These are phyloP conservation scores for Suillus weaverae DNA, from an alignment of 768 basidiomycete genomes.

Conservation along the genomic window DNA sequence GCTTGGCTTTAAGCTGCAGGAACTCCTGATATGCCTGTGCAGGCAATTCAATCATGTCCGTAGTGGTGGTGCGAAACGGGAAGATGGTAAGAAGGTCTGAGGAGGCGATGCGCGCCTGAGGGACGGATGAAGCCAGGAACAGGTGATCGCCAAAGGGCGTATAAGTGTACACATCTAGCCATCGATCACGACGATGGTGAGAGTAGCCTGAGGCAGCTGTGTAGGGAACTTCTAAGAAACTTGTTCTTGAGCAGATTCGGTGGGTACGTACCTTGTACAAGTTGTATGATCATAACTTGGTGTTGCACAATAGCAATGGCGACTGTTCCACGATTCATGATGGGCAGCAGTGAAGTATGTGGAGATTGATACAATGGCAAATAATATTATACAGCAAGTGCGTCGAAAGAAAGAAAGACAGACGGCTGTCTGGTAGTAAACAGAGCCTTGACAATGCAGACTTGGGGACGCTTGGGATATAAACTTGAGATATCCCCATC, in stretches of 20 bases:
- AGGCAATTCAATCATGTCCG: constrained; percentile 67
- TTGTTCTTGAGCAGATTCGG: neutral
- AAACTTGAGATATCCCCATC: neutral
- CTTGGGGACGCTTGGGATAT: constrained; percentile 5
- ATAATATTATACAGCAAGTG: constrained; percentile 25
- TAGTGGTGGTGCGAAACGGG: constrained; percentile 37
- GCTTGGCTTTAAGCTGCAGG: constrained; percentile 49
- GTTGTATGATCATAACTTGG: constrained; percentile 58
- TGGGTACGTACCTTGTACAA: constrained; percentile 48
- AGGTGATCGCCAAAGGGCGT: constrained; percentile 62
- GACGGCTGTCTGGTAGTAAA: neutral
- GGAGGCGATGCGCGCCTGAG: constrained; percentile 60
- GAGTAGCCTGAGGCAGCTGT: constrained; percentile 44
- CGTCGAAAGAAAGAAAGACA: constrained; percentile 7
- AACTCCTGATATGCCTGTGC: constrained; percentile 59
- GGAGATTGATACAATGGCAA: constrained; percentile 18
- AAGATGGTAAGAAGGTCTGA: constrained; percentile 63
- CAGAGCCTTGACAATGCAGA: neutral
- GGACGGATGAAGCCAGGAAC: constrained; percentile 61
- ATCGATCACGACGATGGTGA: constrained; percentile 54
- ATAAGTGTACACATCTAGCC: constrained; percentile 67
- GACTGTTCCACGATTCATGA: constrained; percentile 57
- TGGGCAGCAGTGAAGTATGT: constrained; percentile 13
- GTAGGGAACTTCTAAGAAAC: constrained; percentile 10
- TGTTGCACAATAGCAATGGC: constrained; percentile 70